Base-by-base conservation (phyloP, 1,139 yeast genomes). In the Kazachstania sp. region DNA sequence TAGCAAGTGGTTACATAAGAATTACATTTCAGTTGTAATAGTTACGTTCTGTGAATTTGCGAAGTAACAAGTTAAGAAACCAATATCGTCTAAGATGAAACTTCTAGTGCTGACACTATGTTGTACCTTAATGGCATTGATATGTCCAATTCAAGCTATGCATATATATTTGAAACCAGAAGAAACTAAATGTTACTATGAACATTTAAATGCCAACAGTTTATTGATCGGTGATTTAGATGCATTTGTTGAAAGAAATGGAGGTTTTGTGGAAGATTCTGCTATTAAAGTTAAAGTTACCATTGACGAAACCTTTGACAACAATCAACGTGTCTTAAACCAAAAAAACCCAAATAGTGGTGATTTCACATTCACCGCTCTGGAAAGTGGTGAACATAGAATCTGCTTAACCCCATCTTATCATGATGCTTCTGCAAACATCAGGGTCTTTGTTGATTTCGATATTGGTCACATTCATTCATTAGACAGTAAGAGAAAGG, bases 371-470 rank as follows among this genome's bases (percentile, higher is more conserved):
- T 80, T 79, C 63, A 77, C 79, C 15, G 78, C 84, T 0, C 58
- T 79, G 38, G 83, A 76, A 31, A 65, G 76, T 1, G 86, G 86
- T 19, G 83, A 80, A 49, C 86, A 81, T 59, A 70, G 75, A 49
- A 71, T 81, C 40, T 81, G 86, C 58, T 59, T 81, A 37, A 73
- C 78, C 2, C 83, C 86, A 20, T 66, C 68, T 49, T 73, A 72
- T 49, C 70, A 74, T 41, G 74, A 71, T 53, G 65, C 58, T 46
- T 62, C 63, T 54, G 69, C 63, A 38, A 72, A 55, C 45, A 71
- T 67, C 47, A 70, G 74, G 54, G 62, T 75, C 3, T 66, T 66
- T 48, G 66, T 79, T 42, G 82, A 78, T 46, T 68, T 79, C 47
- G 71, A 68, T 3, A 70, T 77, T 40, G 74, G 75, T 15, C 78